Percentiles rank a stretch among this genome's conserved stretches.
phyloP scores from a whole-genome alignment of 1,284 basidiomycete species.

The Vanrija pseudolonga region DNA sequence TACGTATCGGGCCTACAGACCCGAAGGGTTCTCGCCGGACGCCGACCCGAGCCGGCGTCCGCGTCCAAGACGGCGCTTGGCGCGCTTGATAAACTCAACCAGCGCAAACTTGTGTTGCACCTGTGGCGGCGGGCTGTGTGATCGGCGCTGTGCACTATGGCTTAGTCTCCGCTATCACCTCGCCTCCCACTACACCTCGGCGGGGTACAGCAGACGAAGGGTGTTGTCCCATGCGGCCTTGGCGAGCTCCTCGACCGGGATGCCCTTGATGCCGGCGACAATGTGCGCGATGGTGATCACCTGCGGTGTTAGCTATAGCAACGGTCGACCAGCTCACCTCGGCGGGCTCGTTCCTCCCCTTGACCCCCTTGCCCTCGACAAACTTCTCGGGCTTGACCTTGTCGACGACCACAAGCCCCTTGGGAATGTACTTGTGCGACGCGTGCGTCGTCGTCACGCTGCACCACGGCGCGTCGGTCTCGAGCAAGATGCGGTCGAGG shows the following conservation, averaged over 20 bases:
- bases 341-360: slow-evolving; percentile 77
- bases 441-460: slow-evolving; percentile 72
- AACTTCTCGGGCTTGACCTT: slow-evolving; percentile 66
- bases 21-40: no score
- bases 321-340: slow-evolving; percentile 39
- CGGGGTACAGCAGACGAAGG: slow-evolving; percentile 56
- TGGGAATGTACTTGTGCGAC: slow-evolving; percentile 59
- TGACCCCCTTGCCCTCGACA: slow-evolving; percentile 62
- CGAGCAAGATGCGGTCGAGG: slow-evolving; percentile 66
- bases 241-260: slow-evolving; percentile 60
- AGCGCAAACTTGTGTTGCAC: no score
- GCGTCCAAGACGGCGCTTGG: no score
- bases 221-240: slow-evolving; percentile 67
- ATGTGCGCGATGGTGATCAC: slow-evolving; percentile 76
- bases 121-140: no score
- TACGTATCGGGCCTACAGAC: no score
- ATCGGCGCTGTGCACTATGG: no score
- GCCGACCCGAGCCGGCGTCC: no score
- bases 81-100: no score
- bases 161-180: no score
- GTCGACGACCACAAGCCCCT: slow-evolving; percentile 57
- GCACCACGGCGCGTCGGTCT: slow-evolving; percentile 86
- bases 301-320: slow-evolving; percentile 7
- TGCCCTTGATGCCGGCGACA: slow-evolving; percentile 59
- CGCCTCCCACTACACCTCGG: slow-evolving; percentile 7